A percentile compares a stretch with the other conserved stretches of the same genome.
phyloP scores from a whole-genome alignment of 495 filamentous ascomycete genomes.

The Immersiella caudata region DNA sequence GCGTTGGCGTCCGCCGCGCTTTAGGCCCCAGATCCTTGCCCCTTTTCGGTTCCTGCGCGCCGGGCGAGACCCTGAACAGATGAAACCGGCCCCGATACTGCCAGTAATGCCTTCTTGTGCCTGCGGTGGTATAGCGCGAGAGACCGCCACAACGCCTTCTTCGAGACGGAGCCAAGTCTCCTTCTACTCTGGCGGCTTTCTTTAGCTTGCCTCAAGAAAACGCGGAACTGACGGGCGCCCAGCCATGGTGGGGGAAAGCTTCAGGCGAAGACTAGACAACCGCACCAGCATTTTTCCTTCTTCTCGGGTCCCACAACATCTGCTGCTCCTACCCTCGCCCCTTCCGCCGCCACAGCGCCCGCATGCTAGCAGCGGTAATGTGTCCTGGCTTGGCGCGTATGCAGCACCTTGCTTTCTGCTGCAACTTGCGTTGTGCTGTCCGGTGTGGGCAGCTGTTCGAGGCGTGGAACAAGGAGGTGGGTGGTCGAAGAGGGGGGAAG shows the following conservation, averaged over 20 bases:
- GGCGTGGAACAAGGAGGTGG: slow-evolving; percentile 12
- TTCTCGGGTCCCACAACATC: slow-evolving; percentile 4
- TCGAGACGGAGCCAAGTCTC: not conserved
- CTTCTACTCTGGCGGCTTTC: not conserved
- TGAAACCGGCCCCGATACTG: not conserved
- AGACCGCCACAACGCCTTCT: not conserved
- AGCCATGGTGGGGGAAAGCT: not conserved
- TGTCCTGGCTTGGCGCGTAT: slow-evolving; percentile 3
- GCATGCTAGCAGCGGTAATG: slow-evolving; percentile 22
- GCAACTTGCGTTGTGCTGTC: slow-evolving; percentile 11
- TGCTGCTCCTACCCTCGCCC: not conserved
- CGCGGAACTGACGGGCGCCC: not conserved
- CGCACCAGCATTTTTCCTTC: not conserved
- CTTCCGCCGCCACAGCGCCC: not conserved
- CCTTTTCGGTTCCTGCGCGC: slow-evolving; percentile 7
- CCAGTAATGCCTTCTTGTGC: not conserved
- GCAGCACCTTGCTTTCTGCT: slow-evolving; percentile 5
- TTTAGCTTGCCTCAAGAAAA: not conserved
- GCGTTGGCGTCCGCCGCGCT: not conserved
- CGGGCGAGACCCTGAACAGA: not conserved
- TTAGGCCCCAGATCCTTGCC: not conserved
- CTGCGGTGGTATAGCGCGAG: not conserved
- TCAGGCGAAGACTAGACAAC: not conserved
- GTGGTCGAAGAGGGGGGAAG: not conserved
- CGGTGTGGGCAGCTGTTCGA: not conserved